These are phyloP conservation scores for Passiflora organensis DNA, from an alignment of 345 rosid species.

Conservation along the genomic window DNA sequence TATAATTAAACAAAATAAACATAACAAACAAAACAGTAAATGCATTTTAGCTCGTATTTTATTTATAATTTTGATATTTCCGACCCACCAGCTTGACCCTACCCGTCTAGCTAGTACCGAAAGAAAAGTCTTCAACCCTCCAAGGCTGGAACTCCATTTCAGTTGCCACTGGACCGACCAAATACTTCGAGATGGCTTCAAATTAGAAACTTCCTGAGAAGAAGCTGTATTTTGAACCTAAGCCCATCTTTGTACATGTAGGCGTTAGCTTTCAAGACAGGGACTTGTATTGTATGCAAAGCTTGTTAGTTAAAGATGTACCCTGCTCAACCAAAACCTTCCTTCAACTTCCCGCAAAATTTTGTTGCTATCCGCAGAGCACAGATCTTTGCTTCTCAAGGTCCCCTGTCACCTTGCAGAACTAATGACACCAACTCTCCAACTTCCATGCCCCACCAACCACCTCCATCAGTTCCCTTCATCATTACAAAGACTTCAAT, in stretches of 20 bases:
- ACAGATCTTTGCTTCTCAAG: conserved; percentile 14
- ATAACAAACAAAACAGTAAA: too few species aligned
- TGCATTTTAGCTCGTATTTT: too few species aligned
- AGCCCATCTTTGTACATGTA: neutral
- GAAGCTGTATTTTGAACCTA: neutral
- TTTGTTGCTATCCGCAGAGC: conserved; percentile 8
- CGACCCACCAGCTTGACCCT: too few species aligned
- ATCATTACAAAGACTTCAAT: conserved; percentile 21
- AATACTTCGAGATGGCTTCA: too few species aligned
- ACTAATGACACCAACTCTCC: conserved; percentile 48
- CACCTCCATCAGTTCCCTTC: conserved; percentile 22
- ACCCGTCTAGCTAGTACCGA: too few species aligned
- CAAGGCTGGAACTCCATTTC: too few species aligned
- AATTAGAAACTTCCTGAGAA: too few species aligned
- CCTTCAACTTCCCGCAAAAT: conserved; percentile 64
- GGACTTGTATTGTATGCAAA: conserved; percentile 14
- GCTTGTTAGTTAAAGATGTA: conserved; percentile 40
- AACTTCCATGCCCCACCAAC: conserved; percentile 51
- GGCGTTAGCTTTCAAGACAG: neutral
- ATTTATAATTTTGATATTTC: too few species aligned
- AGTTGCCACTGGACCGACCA: too few species aligned
- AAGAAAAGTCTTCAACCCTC: too few species aligned
- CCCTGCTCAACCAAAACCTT: conserved; percentile 43
- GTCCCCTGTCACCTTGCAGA: conserved; percentile 24
- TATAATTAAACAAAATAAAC: too few species aligned